These are phyloP conservation scores for Mrakia gelida DNA, from an alignment of 768 basidiomycete genomes.

Conservation along the genomic window DNA sequence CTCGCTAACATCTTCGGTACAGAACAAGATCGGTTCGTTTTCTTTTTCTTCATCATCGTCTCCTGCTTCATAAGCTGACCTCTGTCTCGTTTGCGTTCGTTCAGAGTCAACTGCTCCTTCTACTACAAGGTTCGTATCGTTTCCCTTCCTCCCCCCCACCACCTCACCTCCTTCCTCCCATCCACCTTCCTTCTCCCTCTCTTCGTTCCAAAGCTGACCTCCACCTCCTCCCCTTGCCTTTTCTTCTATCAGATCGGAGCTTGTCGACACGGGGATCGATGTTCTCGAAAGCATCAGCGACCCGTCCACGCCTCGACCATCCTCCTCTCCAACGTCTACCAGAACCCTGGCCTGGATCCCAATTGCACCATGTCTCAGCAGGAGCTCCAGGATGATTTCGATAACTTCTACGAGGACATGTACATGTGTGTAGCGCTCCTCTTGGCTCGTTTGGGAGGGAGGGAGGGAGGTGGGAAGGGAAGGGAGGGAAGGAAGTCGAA, in stretches of 20 bases:
- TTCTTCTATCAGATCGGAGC: slow-evolving; percentile 73
- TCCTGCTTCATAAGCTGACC: not conserved
- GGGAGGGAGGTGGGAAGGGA: not conserved
- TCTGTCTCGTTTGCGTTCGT: not conserved
- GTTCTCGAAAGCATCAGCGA: slow-evolving; percentile 95
- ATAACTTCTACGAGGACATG: slow-evolving; percentile 66
- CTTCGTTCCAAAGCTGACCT: not conserved
- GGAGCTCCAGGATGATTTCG: slow-evolving; percentile 51
- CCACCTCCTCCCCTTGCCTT: not conserved
- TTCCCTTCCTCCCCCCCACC: not conserved
- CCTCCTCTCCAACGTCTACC: slow-evolving; percentile 92
- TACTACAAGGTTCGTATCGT: not conserved
- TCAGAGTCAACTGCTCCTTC: no score
- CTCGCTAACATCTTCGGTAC: not conserved
- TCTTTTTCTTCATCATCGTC: no score
- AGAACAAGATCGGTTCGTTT: not conserved
- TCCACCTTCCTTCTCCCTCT: not conserved
- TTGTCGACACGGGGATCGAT: slow-evolving; percentile 95
- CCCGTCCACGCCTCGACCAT: slow-evolving; percentile 92
- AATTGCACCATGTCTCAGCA: slow-evolving; percentile 80
- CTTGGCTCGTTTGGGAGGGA: not conserved
- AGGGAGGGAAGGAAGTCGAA: not conserved
- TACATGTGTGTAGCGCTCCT: slow-evolving; percentile 55
- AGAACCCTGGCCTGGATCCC: slow-evolving; percentile 93
- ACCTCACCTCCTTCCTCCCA: not conserved